These are phyloP conservation scores for Reutealis trisperma DNA, from an alignment of 345 rosid species.

Conservation along the genomic window DNA sequence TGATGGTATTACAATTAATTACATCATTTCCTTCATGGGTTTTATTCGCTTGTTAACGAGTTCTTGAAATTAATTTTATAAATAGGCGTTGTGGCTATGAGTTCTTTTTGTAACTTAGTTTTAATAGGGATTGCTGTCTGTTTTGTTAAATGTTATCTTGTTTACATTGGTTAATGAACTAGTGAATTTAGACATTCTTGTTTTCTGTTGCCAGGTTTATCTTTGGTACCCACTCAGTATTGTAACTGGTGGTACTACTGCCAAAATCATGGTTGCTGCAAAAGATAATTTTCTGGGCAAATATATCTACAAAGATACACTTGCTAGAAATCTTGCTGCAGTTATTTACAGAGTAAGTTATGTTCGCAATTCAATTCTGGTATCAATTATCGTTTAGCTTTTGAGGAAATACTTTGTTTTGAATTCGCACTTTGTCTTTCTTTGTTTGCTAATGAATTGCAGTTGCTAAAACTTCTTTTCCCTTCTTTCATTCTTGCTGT, in stretches of 20 bases:
- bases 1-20: not conserved
- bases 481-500: not conserved
- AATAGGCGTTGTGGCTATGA: not conserved
- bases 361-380: not conserved
- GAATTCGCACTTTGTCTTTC: too few species aligned
- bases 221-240: slow-evolving; percentile 93
- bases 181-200: not conserved
- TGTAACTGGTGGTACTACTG: slow-evolving; percentile 87
- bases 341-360: slow-evolving; percentile 76
- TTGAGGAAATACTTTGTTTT: not conserved
- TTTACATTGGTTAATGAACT: slow-evolving; percentile 6
- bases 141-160: not conserved
- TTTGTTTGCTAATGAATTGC: not conserved
- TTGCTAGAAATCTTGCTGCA: slow-evolving; percentile 84
- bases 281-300: slow-evolving; percentile 91
- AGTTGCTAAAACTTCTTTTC: not conserved
- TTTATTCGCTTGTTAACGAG: not conserved
- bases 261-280: slow-evolving; percentile 94
- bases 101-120: too few species aligned
- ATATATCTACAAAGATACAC: slow-evolving; percentile 89
- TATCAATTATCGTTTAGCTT: not conserved
- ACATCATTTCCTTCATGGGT: not conserved
- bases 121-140: not conserved
- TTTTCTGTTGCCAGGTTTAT: slow-evolving; percentile 54
- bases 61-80: not conserved